Conservation (phyloP, 2,329 filamentous ascomycete genomes). For the Graphilbum fragrans region DNA sequence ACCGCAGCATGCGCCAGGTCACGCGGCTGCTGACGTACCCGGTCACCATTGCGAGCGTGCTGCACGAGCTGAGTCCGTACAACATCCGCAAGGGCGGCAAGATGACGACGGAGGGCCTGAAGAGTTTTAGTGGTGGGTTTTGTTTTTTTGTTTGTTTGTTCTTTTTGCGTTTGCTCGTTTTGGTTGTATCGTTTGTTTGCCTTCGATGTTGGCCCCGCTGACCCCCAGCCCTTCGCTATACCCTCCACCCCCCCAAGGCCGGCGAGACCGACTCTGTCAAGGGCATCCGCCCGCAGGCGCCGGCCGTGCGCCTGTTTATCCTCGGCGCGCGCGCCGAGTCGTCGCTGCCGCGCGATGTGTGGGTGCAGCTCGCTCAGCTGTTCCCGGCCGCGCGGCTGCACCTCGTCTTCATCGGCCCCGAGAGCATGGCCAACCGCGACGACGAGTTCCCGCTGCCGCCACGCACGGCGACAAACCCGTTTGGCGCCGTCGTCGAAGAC, state of each 20-base stretch:
- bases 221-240: constrained; percentile 70
- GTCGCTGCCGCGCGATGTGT: constrained; percentile 83
- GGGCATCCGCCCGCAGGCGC: constrained; percentile 71
- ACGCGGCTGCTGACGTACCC: constrained; percentile 91
- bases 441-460: constrained; percentile 83
- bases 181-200: constrained; percentile 17
- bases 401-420: constrained; percentile 87
- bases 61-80: constrained; percentile 94
- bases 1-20: constrained; percentile 82
- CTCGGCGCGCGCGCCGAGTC: constrained; percentile 95
- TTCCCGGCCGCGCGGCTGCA: constrained; percentile 91
- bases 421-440: constrained; percentile 90
- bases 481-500: constrained; percentile 88
- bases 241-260: constrained; percentile 72
- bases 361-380: constrained; percentile 87
- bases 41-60: constrained; percentile 75
- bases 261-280: constrained; percentile 66
- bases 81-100: constrained; percentile 61
- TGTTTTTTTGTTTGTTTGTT: constrained; percentile 18
- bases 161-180: neutral
- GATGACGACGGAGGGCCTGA: constrained; percentile 77
- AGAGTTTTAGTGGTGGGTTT: constrained; percentile 77
- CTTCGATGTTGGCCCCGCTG: neutral
- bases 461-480: constrained; percentile 76
- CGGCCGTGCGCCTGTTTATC: constrained; percentile 83